Evolutionary conservation across 495 filamentous ascomycete genomes (phyloP).

Genomic region (Cryomyces minteri): DNA sequence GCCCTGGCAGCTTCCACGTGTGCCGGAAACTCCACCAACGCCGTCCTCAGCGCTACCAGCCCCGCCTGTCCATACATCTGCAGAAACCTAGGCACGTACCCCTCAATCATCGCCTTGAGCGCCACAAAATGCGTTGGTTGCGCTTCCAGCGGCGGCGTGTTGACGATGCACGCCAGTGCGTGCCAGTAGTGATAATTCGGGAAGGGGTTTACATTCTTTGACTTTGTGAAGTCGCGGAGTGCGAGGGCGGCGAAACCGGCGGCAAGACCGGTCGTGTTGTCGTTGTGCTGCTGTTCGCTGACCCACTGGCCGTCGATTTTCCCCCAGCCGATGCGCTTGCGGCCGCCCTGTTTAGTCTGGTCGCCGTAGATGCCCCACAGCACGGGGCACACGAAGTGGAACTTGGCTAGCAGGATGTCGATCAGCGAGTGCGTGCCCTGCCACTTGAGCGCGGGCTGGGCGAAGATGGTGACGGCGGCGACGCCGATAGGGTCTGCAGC

Average conservation of each 20-base stretch:
- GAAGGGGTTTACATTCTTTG: constrained; percentile 50
- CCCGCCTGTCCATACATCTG: constrained; percentile 59
- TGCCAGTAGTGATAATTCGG: constrained; percentile 69
- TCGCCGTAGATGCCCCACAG: constrained; percentile 69
- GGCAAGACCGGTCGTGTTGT: constrained; percentile 69
- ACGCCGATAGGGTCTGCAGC: constrained; percentile 74
- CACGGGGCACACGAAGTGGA: constrained; percentile 61
- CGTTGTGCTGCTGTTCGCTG: constrained; percentile 46
- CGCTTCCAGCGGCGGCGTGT: constrained; percentile 44
- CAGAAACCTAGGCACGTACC: constrained; percentile 51
- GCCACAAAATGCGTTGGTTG: constrained; percentile 64
- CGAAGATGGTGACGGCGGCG: constrained; percentile 54
- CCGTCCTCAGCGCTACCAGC: constrained; percentile 39
- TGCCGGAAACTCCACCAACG: constrained; percentile 50
- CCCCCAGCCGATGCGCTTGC: constrained; percentile 55
- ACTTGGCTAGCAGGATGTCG: constrained; percentile 80
- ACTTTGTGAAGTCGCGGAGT: constrained; percentile 59
- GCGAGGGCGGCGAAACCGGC: constrained; percentile 68
- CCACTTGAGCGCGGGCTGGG: constrained; percentile 44
- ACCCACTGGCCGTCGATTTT: constrained; percentile 41
- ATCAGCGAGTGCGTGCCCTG: constrained; percentile 43
- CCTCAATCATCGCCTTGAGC: constrained; percentile 57
- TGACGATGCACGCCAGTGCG: constrained; percentile 50
- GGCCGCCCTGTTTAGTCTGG: constrained; percentile 54
- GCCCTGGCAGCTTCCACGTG: constrained; percentile 13